Base-by-base conservation (phyloP, 2,329 filamentous ascomycete genomes). In the Colletotrichum endophyticum region DNA sequence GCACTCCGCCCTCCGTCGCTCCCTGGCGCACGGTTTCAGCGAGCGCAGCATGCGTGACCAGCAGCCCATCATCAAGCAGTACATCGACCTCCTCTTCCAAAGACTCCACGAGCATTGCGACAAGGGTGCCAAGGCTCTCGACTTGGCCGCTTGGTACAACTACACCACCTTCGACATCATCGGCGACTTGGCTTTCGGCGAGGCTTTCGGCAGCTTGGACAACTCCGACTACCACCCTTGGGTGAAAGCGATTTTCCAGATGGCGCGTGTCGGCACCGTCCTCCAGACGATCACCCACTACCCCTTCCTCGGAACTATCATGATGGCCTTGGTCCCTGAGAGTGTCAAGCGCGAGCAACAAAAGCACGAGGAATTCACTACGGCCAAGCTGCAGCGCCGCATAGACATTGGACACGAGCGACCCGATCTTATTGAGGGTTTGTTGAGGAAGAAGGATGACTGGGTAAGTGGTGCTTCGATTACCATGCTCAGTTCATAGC, bases 81-180 rank as follows among this genome's bases (percentile, higher is more conserved):
- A 88, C 77, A 83, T 87, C 25, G 81, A 85, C 63, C 77, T 87
- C 12, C 83, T 89, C 44, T 81, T 88, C 32, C 62, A 79, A 8
- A 82, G 82, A 32, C 78, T 89, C 34, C 80, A 79, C 30, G 84
- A 86, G 28, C 80, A 84, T 2, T 78, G 71, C 11, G 67, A 28
- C 1, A 27, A 67, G 6, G 77, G 77, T 3, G 53, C 62, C 1
- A 73, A 76, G 59, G 19, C 69, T 3, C 36, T 82, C 59, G 78
- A 84, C 62, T 66, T 83, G n/a, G 77, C 77, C 0, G 67, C 74
- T 16, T 84, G 79, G 82, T 83, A 80, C 78, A 81, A 80, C 49
- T 81, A 69, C 49, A 77, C 78, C 8, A 82, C 82, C 0, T 84
- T 84, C 49, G 82, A 84, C 53, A 69, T 84, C 6, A 81, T 84